phyloP scores from a whole-genome alignment of 2,329 filamentous ascomycete genomes.

The Paradendryphiella salina region DNA sequence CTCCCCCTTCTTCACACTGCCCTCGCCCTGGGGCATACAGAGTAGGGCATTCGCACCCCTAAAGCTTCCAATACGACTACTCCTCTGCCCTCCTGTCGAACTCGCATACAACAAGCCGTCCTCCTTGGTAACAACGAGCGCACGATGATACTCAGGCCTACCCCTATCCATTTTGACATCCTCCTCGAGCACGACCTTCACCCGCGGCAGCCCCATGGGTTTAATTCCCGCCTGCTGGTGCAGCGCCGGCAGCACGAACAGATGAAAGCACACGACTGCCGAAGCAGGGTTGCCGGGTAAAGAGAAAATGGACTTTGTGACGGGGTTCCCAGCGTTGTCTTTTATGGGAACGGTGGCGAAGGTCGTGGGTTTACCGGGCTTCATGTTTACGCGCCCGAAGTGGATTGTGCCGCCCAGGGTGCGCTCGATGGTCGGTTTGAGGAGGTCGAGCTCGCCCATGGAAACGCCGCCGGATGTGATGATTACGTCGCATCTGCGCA shows the following conservation, averaged over 20 bases:
- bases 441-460: constrained; percentile 95
- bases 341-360: constrained; percentile 84
- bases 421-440: constrained; percentile 95
- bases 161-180: constrained; percentile 73
- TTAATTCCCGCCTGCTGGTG: constrained; percentile 73
- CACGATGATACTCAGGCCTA: constrained; percentile 89
- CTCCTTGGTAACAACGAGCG: constrained; percentile 63
- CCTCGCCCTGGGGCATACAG: constrained; percentile 68
- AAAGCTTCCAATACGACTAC: constrained; percentile 85
- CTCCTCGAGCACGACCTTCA: constrained; percentile 72
- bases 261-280: constrained; percentile 87
- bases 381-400: constrained; percentile 96
- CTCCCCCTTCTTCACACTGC: constrained; percentile 67
- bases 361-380: constrained; percentile 95
- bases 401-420: constrained; percentile 89
- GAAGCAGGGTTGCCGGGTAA: constrained; percentile 93
- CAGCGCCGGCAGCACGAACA: constrained; percentile 88
- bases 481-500: constrained; percentile 76
- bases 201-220: constrained; percentile 69
- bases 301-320: constrained; percentile 77
- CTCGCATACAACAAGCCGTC: constrained; percentile 72
- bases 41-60: constrained; percentile 86
- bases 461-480: constrained; percentile 93
- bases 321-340: constrained; percentile 55
- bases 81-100: constrained; percentile 89